Conservation (phyloP, 148 eudicot species). For the Dysphania ambrosioides region DNA sequence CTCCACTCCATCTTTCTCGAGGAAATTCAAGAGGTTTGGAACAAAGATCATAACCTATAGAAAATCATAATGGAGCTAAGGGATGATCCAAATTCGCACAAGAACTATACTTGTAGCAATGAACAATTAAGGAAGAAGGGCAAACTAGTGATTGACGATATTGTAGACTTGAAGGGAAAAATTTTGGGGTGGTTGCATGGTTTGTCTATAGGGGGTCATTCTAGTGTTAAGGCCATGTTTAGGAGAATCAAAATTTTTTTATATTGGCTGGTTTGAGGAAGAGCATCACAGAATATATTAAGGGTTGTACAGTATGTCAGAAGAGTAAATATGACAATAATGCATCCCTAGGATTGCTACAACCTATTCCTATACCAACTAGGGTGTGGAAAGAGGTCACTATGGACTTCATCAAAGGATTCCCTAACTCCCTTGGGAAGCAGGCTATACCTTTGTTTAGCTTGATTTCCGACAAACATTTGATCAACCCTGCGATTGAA, state of each 20-base stretch:
- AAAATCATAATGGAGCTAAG: no score
- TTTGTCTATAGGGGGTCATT: background rate
- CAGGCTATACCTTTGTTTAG: no score
- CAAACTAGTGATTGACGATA: background rate
- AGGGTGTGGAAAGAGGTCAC: background rate
- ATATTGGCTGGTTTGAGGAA: background rate
- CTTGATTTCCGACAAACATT: no score
- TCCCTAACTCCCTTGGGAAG: background rate
- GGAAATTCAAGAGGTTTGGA: no score
- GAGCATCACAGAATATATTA: background rate
- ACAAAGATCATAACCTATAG: no score
- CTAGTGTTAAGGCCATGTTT: background rate
- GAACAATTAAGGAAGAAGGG: background rate
- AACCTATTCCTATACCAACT: background rate
- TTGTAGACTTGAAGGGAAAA: no score
- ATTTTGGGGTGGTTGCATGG: background rate
- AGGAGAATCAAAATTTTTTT: background rate
- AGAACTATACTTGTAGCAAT: background rate
- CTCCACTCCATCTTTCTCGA: no score
- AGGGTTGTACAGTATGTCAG: background rate
- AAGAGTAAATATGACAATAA: background rate
- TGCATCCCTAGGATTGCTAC: background rate
- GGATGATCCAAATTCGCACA: no score
- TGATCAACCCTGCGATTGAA: no score
- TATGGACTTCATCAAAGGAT: background rate